A percentile compares a stretch with the other conserved stretches of the same genome.
These are phyloP conservation scores for Rhododendron simsii DNA, from an alignment of 148 eudicot species.

Conservation along the genomic window DNA sequence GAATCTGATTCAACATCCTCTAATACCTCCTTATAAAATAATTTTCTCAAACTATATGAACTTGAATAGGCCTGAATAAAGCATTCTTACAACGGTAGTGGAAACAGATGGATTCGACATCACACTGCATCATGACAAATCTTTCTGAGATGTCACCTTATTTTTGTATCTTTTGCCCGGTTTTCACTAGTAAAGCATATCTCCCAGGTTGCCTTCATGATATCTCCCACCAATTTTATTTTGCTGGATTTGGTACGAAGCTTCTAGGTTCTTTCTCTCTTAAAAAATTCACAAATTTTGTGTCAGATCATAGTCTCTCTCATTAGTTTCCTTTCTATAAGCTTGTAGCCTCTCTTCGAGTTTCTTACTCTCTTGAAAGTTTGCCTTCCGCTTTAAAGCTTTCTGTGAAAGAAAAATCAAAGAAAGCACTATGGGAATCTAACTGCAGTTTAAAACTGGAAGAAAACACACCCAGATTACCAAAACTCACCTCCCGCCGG, in stretches of 20 bases:
- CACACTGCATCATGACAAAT: background rate
- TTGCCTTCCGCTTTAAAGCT: constrained; percentile 84
- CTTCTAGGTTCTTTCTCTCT: background rate
- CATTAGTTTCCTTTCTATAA: constrained; percentile 56
- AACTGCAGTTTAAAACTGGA: background rate
- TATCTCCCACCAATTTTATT: background rate
- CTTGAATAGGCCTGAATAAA: background rate
- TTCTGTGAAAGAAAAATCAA: constrained; percentile 40
- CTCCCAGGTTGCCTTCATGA: background rate
- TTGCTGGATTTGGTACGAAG: background rate
- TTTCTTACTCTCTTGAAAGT: constrained; percentile 92
- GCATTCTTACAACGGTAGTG: background rate
- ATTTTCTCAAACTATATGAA: background rate
- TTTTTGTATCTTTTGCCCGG: background rate
- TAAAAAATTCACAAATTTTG: background rate
- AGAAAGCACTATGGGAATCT: background rate
- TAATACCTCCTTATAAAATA: background rate
- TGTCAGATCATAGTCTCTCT: constrained; percentile 2
- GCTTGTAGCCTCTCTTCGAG: constrained; percentile 71
- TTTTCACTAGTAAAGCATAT: background rate
- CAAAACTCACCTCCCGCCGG: constrained; percentile 67
- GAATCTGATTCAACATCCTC: background rate
- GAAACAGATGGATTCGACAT: background rate
- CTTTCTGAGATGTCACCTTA: background rate
- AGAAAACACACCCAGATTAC: background rate